Conservation (phyloP, 2,329 filamentous ascomycete species). For the Ceratocystiopsis minuta region DNA sequence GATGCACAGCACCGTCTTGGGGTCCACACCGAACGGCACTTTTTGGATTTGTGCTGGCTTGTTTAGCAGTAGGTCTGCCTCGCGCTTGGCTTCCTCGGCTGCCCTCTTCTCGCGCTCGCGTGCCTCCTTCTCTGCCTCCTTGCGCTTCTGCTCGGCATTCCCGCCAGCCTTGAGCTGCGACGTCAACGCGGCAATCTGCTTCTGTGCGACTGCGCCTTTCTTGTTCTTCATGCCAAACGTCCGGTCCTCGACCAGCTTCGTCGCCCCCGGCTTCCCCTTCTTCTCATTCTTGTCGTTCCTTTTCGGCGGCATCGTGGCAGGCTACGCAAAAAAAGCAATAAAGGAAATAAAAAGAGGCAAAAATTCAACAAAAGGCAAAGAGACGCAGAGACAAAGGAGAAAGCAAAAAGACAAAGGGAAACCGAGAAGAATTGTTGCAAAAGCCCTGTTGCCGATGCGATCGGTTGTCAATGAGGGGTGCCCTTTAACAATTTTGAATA, state of each 20-base stretch:
- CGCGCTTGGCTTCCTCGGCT: slow-evolving; percentile 65
- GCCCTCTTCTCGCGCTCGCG: slow-evolving; percentile 82
- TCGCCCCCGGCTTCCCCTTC: slow-evolving; percentile 33
- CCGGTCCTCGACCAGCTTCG: slow-evolving; percentile 71
- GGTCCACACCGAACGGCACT: slow-evolving; percentile 91
- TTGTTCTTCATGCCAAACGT: slow-evolving; percentile 99
- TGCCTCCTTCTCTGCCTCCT: slow-evolving; percentile 44
- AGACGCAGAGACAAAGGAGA: not conserved
- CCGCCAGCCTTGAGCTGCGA: slow-evolving; percentile 56
- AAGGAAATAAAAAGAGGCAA: not conserved
- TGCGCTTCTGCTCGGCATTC: slow-evolving; percentile 75
- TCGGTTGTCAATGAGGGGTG: too few species aligned
- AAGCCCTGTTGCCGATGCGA: not conserved
- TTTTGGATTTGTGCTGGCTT: slow-evolving; percentile 94
- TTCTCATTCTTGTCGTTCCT: slow-evolving; percentile 31
- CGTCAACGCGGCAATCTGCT: slow-evolving; percentile 69
- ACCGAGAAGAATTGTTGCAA: not conserved
- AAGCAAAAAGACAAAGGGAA: not conserved
- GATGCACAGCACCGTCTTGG: slow-evolving; percentile 90
- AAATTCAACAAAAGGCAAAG: slow-evolving; percentile 1
- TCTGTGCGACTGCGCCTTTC: slow-evolving; percentile 82
- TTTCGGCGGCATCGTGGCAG: slow-evolving; percentile 55
- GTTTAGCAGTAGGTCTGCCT: slow-evolving; percentile 67
- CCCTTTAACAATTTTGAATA: too few species aligned
- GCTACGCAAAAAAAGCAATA: not conserved